phyloP scores from a whole-genome alignment of 441 rosid species.

The Raphanus hybrid region DNA sequence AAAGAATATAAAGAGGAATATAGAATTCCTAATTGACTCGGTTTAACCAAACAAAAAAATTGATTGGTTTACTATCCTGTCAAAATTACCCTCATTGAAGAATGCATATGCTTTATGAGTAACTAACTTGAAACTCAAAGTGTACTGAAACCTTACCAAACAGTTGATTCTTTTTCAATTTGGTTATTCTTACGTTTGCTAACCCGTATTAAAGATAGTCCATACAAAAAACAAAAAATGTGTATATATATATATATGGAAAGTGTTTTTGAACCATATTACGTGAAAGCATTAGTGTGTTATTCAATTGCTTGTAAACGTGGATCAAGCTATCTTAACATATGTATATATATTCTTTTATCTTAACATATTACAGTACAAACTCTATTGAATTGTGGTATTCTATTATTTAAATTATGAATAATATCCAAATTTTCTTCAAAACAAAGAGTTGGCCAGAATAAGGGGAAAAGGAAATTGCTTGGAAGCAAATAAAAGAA shows the following conservation, averaged over 20 bases:
- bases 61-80: neutral
- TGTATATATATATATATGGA: no score
- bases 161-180: neutral
- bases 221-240: neutral
- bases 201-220: neutral
- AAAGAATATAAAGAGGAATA: neutral
- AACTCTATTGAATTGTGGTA: no score
- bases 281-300: neutral
- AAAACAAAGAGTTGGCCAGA: no score
- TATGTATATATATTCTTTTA: no score
- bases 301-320: neutral
- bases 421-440: no score
- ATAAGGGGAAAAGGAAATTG: no score
- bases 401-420: no score
- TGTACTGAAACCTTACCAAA: neutral
- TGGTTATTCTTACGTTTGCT: neutral
- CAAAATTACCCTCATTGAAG: neutral
- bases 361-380: no score
- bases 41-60: neutral
- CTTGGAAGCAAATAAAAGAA: no score
- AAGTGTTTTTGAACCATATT: neutral
- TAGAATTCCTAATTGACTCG: neutral
- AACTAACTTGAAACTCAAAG: neutral
- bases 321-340: neutral
- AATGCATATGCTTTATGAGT: neutral